phyloP scores from a whole-genome alignment of 1,284 basidiomycete species.

The Cryptococcus sp. region DNA sequence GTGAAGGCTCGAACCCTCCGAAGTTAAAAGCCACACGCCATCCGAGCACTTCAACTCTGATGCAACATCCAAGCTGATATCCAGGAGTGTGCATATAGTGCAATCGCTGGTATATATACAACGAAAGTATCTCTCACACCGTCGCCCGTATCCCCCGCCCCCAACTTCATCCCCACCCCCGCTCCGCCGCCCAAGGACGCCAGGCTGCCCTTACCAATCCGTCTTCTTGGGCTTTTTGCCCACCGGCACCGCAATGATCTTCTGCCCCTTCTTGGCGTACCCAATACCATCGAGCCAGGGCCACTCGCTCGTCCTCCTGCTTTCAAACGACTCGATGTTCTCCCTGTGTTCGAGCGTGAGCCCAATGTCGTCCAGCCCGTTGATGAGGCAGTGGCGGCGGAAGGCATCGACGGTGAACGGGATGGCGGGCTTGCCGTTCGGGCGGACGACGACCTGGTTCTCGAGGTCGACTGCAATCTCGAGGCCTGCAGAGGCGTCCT shows the following conservation, averaged over 20 bases:
- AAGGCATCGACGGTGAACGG: constrained; percentile 79
- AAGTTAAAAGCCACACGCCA: too few species aligned
- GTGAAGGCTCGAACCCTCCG: too few species aligned
- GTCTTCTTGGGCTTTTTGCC: constrained; percentile 53
- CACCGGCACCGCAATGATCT: constrained; percentile 52
- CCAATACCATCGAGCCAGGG: constrained; percentile 94
- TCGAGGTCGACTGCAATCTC: constrained; percentile 88
- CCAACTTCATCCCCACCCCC: background rate
- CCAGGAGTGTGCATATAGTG: too few species aligned
- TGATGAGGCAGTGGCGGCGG: constrained; percentile 84
- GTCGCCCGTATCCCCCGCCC: too few species aligned
- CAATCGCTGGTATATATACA: too few species aligned
- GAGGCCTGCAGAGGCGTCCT: constrained; percentile 73
- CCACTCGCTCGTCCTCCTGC: constrained; percentile 69
- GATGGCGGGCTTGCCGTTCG: constrained; percentile 68
- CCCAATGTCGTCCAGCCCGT: constrained; percentile 90
- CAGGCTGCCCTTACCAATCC: constrained; percentile 63
- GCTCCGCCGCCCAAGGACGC: background rate
- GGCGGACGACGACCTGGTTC: constrained; percentile 74
- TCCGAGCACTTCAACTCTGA: too few species aligned
- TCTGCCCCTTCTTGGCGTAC: constrained; percentile 63
- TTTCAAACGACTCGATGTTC: constrained; percentile 72
- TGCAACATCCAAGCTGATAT: too few species aligned
- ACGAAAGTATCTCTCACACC: too few species aligned
- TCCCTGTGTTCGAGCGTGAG: constrained; percentile 76